Base-by-base conservation (phyloP, 768 basidiomycete species). In the Obba rivulosa region DNA sequence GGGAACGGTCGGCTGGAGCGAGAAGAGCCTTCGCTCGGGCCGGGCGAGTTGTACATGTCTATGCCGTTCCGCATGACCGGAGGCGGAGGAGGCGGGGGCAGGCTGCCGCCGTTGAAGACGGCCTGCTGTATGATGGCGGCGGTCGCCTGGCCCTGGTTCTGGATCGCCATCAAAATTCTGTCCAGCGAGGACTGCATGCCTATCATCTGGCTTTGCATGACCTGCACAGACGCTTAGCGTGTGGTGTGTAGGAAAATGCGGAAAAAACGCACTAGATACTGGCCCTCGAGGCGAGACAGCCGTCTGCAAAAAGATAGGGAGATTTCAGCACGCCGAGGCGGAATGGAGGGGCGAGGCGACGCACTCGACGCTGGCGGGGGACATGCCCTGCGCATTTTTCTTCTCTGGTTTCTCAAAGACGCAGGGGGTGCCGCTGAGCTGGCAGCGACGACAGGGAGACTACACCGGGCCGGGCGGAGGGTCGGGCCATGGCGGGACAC, bases 151-250 rank as follows among this genome's bases (percentile, higher is more conserved):
- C 56, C 57, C 55, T 69, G 72, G 37, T 44, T 60, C 57, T 79
- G 85, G 49, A 92, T 72, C 2, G 79, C 83, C 39, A 76, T 70
- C 46, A 92, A 69, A 61, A 92, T 92, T 44, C 90, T 79, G 67
- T 92, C 90, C 54, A 92, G 66, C 21, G 89, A 86, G 4, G 88
- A 86, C 67, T 92, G 91, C 85, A 92, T 88, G 58, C 90, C 90
- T 57, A 92, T 92, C 87, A 92, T 91, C 64, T 92, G 90, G 68
- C 87, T 89, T 65, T 92, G 88, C 80, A 92, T 87, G 56, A 90
- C 85, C 88, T 89, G 53, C 43, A 49, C 51, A 52, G 51, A 42
- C 20, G 42, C 28, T 38, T 25, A 41, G 25, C 34, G 45, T 16
- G 13, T 41, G 41, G n/a, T 16, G 17, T 21, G 28, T 37, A 39